Percentiles rank a stretch among this genome's conserved stretches.
Conservation (phyloP, 1,139 yeast species). For the Candida tetrigidarum region DNA sequence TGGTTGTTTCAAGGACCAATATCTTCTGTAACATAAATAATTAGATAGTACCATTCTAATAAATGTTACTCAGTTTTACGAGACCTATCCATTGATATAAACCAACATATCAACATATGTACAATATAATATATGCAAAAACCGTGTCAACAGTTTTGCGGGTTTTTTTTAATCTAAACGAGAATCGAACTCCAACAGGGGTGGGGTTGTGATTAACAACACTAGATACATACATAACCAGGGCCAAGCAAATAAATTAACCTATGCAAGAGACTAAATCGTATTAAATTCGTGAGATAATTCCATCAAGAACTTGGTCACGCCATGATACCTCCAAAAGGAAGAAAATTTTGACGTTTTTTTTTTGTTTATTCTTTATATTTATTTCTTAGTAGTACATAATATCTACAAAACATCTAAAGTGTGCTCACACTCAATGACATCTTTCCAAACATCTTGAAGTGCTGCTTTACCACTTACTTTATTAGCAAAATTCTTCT, state of each 20-base stretch:
- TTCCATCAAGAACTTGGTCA: not conserved
- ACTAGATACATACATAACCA: not conserved
- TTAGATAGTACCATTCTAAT: not conserved
- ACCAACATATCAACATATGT: too few relatives aligned
- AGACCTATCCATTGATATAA: not conserved
- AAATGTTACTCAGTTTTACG: not conserved
- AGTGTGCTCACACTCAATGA: conserved; percentile 54
- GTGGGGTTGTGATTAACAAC: not conserved
- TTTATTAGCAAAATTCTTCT: conserved; percentile 55
- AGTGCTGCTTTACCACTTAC: conserved; percentile 57
- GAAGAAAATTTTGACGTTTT: too few relatives aligned
- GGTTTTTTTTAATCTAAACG: not conserved
- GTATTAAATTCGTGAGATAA: not conserved
- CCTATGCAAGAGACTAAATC: conserved; percentile 2
- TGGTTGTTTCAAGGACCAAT: not conserved
- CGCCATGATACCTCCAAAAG: not conserved
- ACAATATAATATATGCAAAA: not conserved
- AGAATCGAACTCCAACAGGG: not conserved
- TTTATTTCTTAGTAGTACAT: conserved; percentile 1
- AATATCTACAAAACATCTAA: conserved; percentile 30
- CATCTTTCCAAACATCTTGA: conserved; percentile 69
- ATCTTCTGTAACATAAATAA: not conserved
- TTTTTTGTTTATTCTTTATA: too few relatives aligned
- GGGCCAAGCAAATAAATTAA: not conserved
- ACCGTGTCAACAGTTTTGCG: not conserved